Percentiles rank a stretch among this genome's conserved stretches.
Evolutionary conservation across 2,329 filamentous ascomycete species (phyloP).

Genomic region (Beauveria sp.): DNA sequence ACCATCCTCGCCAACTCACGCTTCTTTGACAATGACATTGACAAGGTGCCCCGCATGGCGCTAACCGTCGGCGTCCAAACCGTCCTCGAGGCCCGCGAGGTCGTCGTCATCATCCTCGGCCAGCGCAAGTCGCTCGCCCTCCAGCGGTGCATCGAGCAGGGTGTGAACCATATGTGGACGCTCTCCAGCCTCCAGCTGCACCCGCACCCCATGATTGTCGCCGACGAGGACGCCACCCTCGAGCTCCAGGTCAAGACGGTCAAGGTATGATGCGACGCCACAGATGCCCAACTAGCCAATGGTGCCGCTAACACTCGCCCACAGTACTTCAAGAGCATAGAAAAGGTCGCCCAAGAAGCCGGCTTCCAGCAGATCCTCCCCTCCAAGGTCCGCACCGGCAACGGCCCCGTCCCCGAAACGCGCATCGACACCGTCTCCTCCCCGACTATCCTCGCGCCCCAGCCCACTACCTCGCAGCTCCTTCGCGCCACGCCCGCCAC

Average conservation of each 20-base stretch:
- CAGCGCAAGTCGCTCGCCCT: slow-evolving; percentile 74
- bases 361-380: slow-evolving; percentile 52
- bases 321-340: slow-evolving; percentile 65
- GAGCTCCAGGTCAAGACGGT: slow-evolving; percentile 69
- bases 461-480: slow-evolving; percentile 48
- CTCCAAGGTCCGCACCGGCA: slow-evolving; percentile 47
- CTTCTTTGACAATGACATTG: slow-evolving; percentile 71
- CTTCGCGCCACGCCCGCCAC: slow-evolving; percentile 46
- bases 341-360: slow-evolving; percentile 50
- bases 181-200: slow-evolving; percentile 74
- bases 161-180: slow-evolving; percentile 88
- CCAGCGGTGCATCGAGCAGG: slow-evolving; percentile 72
- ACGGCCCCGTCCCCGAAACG: slow-evolving; percentile 30
- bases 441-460: slow-evolving; percentile 41
- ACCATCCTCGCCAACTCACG: slow-evolving; percentile 79
- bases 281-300: too few species aligned
- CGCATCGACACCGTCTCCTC: slow-evolving; percentile 36
- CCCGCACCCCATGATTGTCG: slow-evolving; percentile 72
- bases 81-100: slow-evolving; percentile 71
- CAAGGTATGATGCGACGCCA: slow-evolving; percentile 31
- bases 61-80: slow-evolving; percentile 81
- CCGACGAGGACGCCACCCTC: slow-evolving; percentile 71
- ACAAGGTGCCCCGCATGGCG: slow-evolving; percentile 71
- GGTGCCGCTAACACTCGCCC: neutral
- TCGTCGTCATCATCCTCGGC: slow-evolving; percentile 75